A percentile compares a stretch with the other conserved stretches of the same genome.
These are phyloP conservation scores for Sphaerulina populicola DNA, from an alignment of 2,329 filamentous ascomycete species.

Conservation along the genomic window DNA sequence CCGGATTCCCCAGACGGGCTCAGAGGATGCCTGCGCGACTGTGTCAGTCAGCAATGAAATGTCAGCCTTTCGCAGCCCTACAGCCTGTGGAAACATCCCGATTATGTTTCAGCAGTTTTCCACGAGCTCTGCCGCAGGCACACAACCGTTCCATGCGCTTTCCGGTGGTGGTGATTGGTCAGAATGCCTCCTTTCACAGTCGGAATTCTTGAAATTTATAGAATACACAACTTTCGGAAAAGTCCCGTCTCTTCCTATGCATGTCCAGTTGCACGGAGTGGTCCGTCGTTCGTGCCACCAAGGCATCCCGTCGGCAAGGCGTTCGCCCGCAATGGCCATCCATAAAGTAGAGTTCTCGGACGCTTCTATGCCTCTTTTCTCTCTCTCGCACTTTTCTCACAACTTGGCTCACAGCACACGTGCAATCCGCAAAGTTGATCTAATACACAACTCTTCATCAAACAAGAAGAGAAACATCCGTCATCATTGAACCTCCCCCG, in stretches of 20 bases:
- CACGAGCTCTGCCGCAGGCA: not conserved
- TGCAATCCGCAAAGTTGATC: not conserved
- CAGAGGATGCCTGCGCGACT: not conserved
- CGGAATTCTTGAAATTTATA: not conserved
- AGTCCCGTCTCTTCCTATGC: not conserved
- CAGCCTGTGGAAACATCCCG: not conserved
- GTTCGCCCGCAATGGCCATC: not conserved
- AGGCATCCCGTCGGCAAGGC: not conserved
- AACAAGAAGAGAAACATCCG: not conserved
- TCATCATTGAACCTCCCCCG: too few species aligned
- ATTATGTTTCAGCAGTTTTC: not conserved
- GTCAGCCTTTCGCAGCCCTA: not conserved
- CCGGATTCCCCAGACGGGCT: not conserved
- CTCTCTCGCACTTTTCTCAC: not conserved
- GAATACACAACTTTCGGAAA: not conserved
- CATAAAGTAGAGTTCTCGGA: not conserved
- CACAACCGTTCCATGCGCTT: not conserved
- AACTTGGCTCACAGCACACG: not conserved
- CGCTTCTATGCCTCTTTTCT: not conserved
- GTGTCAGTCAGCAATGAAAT: not conserved
- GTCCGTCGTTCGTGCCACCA: not conserved
- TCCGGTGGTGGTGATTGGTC: not conserved
- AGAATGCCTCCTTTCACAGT: not conserved
- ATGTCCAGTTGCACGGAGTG: not conserved
- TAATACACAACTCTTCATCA: not conserved